Base-by-base conservation (phyloP, 78 protist species). In the Mastigamoeba balamuthi region DNA sequence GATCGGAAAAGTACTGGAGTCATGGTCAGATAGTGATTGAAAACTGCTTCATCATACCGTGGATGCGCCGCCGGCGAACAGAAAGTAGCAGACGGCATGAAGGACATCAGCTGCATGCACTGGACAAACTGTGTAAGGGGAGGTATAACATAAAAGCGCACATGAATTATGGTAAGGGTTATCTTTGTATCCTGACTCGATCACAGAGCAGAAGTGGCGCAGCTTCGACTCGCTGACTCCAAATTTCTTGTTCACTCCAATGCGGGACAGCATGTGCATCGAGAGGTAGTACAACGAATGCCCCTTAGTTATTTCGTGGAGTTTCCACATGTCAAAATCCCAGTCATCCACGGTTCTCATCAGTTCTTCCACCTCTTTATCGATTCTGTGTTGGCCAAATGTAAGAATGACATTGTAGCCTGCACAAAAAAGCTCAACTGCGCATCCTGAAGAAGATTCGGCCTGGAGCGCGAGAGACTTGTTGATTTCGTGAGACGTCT, bases 131-230 rank as follows among this genome's bases (percentile, higher is more conserved):
- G n/a, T n/a, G n/a, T n/a, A n/a, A n/a, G n/a, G n/a, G n/a, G n/a
- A n/a, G n/a, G n/a, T n/a, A n/a, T n/a, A n/a, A n/a, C n/a, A n/a
- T n/a, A n/a, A n/a, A n/a, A n/a, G n/a, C n/a, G n/a, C n/a, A n/a
- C n/a, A n/a, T n/a, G n/a, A 23, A 69, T 85, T 85, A 65, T 85
- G 90, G 74, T 74, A 85, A 23, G 85, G 81, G 58, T 76, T 76
- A 2, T 27, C 37, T 10, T 76, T 72, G 28, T 76, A 76, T 29
- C 81, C 81, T 2, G 4, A 9, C 38, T 76, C 81, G 8, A 76
- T 67, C 25, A 52, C 58, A 8, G 37, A 27, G 40, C 53, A 52
- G 39, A 76, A 76, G 17, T 10, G 37, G 29, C 40, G 53, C 44
- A 76, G 53, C 4, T 28, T 38, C 1, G 52, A 63, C 1, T 53